phyloP scores from a whole-genome alignment of 78 protist species.

The Planoprotostelium fungivorum region DNA sequence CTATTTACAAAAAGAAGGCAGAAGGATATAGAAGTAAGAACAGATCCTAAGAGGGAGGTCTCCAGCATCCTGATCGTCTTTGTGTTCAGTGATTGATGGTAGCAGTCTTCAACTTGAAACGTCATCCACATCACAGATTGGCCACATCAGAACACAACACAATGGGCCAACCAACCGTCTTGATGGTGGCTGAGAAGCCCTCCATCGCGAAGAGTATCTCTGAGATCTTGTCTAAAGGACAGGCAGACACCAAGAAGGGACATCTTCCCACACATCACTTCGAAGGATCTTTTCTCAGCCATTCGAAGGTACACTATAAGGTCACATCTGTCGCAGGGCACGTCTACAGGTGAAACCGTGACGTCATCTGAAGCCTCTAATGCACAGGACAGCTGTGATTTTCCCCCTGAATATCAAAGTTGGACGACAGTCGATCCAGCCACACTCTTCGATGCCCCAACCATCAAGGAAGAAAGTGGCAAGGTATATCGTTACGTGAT shows the following conservation, averaged over 20 bases:
- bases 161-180: slow-evolving; percentile 9
- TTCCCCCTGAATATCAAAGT: neutral
- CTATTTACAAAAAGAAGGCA: neutral
- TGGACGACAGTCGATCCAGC: neutral
- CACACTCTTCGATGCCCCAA: neutral
- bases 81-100: no score
- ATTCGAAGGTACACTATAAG: neutral
- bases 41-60: neutral
- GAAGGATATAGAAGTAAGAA: neutral
- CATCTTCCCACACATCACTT: neutral
- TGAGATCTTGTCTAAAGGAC: neutral
- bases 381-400: neutral
- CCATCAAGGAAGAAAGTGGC: neutral
- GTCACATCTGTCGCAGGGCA: slow-evolving; percentile 24
- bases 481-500: neutral
- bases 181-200: slow-evolving; percentile 34
- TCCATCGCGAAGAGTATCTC: slow-evolving; percentile 5
- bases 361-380: neutral
- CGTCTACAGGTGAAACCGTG: slow-evolving; percentile 1
- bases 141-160: no score
- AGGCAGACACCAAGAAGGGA: neutral
- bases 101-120: no score
- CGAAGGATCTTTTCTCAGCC: neutral
- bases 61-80: no score
- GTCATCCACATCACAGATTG: no score